Evolutionary conservation across 1,284 basidiomycete genomes (phyloP).

Genomic region (Leccinum insigne): DNA sequence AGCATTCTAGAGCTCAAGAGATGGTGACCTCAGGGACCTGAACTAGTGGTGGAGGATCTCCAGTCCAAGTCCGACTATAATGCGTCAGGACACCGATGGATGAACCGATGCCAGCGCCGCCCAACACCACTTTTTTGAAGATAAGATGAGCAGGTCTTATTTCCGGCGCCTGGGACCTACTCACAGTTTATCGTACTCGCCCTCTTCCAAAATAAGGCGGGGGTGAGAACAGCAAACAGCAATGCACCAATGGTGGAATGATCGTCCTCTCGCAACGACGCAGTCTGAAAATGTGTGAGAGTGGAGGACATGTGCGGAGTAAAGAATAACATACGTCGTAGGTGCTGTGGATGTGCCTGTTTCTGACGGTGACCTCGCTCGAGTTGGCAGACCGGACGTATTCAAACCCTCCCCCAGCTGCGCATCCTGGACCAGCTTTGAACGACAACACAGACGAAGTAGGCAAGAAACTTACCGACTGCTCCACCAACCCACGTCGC

Average conservation of each 20-base stretch:
- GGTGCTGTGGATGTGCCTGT: constrained; percentile 40
- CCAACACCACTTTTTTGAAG: constrained; percentile 53
- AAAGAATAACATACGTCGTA: constrained; percentile 52
- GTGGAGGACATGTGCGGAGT: not conserved
- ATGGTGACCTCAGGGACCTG: constrained; percentile 32
- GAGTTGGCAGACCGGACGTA: constrained; percentile 45
- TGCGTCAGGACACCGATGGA: constrained; percentile 58
- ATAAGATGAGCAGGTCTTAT: not conserved
- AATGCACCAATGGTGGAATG: constrained; percentile 69
- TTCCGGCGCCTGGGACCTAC: constrained; percentile 22
- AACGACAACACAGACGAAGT: not conserved
- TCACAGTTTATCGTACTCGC: constrained; percentile 56
- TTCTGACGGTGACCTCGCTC: constrained; percentile 39
- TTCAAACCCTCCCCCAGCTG: constrained; percentile 44
- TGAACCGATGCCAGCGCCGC: constrained; percentile 68
- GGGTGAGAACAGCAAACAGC: constrained; percentile 58
- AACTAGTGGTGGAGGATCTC: constrained; percentile 47
- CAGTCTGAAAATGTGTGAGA: constrained; percentile 40
- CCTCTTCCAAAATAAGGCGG: constrained; percentile 68
- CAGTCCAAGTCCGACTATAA: constrained; percentile 48
- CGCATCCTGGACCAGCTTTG: constrained; percentile 30
- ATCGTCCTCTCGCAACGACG: constrained; percentile 60
- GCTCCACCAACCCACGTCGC: constrained; percentile 70
- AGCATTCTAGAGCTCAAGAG: constrained; percentile 4
- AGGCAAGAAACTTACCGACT: constrained; percentile 35